phyloP scores from a whole-genome alignment of 2,329 filamentous ascomycete genomes.

The Colletotrichum zoysiae region DNA sequence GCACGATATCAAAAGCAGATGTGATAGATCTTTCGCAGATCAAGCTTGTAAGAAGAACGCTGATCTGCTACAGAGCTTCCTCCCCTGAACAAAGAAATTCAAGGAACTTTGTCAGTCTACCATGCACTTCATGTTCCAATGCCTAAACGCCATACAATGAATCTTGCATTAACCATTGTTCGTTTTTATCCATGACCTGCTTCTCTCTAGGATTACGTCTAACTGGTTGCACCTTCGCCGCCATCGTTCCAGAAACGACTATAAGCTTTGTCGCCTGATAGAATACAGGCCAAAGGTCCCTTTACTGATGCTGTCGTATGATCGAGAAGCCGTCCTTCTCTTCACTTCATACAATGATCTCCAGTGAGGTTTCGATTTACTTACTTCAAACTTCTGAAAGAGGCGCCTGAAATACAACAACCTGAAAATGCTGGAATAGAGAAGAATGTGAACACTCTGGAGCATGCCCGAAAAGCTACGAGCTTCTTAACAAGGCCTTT shows the following conservation, averaged over 20 bases:
- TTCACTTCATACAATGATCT: background rate
- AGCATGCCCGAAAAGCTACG: background rate
- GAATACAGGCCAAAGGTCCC: background rate
- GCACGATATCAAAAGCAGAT: background rate
- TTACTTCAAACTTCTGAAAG: background rate
- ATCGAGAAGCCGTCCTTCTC: background rate
- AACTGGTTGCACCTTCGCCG: background rate
- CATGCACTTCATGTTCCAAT: too few relatives aligned
- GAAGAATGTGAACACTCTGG: background rate
- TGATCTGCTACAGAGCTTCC: background rate
- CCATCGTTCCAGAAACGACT: background rate
- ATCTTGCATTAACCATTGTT: background rate
- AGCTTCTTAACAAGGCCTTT: background rate
- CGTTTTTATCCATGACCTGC: background rate
- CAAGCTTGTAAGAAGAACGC: background rate
- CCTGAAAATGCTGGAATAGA: background rate
- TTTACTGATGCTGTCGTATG: background rate
- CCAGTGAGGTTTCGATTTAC: too few relatives aligned
- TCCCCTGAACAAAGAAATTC: background rate
- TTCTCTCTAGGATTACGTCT: too few relatives aligned
- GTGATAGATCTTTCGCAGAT: background rate
- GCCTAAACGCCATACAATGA: background rate
- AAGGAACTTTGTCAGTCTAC: too few relatives aligned
- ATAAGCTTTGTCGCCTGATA: background rate
- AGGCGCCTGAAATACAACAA: too few relatives aligned